Evolutionary conservation across 2,329 filamentous ascomycete genomes (phyloP), one percentile per base, ranked within the genome.

Genomic region (Aspergillus eucalypticola): DNA sequence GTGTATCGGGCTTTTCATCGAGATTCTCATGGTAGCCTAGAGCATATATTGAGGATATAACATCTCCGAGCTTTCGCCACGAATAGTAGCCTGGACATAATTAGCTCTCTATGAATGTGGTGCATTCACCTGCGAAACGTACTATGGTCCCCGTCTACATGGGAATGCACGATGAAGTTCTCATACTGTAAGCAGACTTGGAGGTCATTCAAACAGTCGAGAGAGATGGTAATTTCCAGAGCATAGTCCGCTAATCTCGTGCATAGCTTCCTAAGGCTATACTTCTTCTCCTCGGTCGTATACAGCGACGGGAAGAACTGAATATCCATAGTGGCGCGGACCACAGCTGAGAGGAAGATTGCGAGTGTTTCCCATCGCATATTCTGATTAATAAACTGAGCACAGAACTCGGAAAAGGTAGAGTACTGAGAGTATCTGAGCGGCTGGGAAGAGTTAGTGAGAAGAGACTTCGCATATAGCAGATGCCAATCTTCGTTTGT

Each of bases 51-150:
- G 79, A 80, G n/a, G 74, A 76, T 10, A 76, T 76, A 1, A 81
- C 74, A 56, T 82, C 80, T n/a, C 79, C 80, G 2, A 82, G 69
- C 54, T 73, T 76, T 17, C 78, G 72, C 79, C 80, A 82, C 2
- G 78, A 78, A 48, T 75, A 71, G 49, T 79, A 81, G 62, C 78
- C 79, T 80, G 46, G 44, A 19, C 13, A 35, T 63, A 13, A 55
- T 46, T 17, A 15, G 39, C 15, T 39, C 32, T 8, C 19, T 52
- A 25, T 3, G 11, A 17, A 3, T 4, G 1, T 11, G 19, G 8
- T n/a, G 8, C 13, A 17, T 17, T 2, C 7, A 35, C 6, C 8
- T 17, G 8, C 2, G n/a, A 11, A n/a, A 64, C 73, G 66, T 66
- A 80, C 78, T 80, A 60, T 80, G 77, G 56, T 80, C 78, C 8